These are phyloP conservation scores for Epichloe uncinata DNA, from an alignment of 2,329 filamentous ascomycete genomes.

Conservation along the genomic window DNA sequence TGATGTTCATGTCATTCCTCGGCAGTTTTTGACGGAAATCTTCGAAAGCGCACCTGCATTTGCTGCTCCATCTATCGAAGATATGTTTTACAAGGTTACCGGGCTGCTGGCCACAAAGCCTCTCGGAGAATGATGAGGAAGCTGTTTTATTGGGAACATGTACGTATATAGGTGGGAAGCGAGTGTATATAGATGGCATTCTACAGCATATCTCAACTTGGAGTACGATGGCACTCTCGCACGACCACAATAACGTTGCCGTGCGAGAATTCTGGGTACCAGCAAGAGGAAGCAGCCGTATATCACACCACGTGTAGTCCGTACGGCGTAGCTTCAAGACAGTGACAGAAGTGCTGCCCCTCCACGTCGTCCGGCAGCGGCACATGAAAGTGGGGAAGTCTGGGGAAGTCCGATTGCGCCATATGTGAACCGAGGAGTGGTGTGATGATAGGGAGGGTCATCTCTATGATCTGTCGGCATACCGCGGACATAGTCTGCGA, in stretches of 20 bases:
- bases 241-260: too few species aligned
- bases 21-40: conserved; percentile 54
- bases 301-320: too few species aligned
- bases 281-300: too few species aligned
- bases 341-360: background rate
- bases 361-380: background rate
- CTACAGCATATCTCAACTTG: background rate
- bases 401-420: conserved; percentile 1
- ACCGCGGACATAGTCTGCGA: too few species aligned
- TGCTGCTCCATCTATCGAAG: conserved; percentile 57
- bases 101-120: conserved; percentile 41
- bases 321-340: too few species aligned
- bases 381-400: background rate
- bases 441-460: background rate
- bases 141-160: background rate
- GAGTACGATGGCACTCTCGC: too few species aligned
- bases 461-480: too few species aligned
- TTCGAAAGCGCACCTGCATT: conserved; percentile 59
- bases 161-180: background rate
- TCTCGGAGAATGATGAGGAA: background rate
- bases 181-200: background rate
- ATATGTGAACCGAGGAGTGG: background rate
- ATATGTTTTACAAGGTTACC: conserved; percentile 63
- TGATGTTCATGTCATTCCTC: conserved; percentile 47
- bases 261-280: too few species aligned